Evolutionary conservation across 768 basidiomycete genomes (phyloP).

Genomic region (Collybia nuda): DNA sequence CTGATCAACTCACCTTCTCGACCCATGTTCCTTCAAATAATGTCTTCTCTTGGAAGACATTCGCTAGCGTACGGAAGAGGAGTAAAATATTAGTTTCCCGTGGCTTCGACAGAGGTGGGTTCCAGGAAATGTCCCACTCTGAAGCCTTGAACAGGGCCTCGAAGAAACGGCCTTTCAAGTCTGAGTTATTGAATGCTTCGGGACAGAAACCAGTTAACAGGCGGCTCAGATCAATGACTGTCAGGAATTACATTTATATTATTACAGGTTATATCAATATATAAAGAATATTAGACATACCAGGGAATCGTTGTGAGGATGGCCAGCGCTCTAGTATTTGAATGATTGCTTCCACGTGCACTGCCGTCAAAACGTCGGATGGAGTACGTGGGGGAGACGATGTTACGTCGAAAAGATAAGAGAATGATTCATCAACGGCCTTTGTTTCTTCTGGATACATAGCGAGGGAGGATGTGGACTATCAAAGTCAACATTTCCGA

Average conservation of each 20-base stretch:
- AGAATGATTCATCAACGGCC: conserved; percentile 62
- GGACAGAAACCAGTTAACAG: conserved; percentile 68
- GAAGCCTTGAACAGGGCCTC: conserved; percentile 65
- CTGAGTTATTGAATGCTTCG: conserved; percentile 43
- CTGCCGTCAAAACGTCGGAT: conserved; percentile 32
- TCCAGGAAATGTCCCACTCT: conserved; percentile 61
- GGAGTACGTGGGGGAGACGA: conserved; percentile 31
- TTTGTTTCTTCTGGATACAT: conserved; percentile 65
- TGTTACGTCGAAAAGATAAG: conserved; percentile 52
- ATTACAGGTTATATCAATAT: neutral
- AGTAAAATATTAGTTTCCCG: conserved; percentile 86
- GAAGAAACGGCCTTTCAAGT: conserved; percentile 51
- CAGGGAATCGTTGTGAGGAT: conserved; percentile 66
- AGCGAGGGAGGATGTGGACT: conserved; percentile 74
- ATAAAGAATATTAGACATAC: conserved; percentile 30
- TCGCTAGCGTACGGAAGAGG: conserved; percentile 76
- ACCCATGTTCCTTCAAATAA: conserved; percentile 49
- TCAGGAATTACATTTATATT: neutral
- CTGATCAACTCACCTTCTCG: conserved; percentile 39
- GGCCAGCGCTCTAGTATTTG: conserved; percentile 78
- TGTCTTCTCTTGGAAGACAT: conserved; percentile 65
- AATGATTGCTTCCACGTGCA: conserved; percentile 62
- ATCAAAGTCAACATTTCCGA: conserved; percentile 2
- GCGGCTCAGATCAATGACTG: conserved; percentile 86
- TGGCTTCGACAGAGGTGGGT: conserved; percentile 58